Conservation (phyloP, 2,329 filamentous ascomycete genomes). For the Arthrobotrys musiformis region DNA sequence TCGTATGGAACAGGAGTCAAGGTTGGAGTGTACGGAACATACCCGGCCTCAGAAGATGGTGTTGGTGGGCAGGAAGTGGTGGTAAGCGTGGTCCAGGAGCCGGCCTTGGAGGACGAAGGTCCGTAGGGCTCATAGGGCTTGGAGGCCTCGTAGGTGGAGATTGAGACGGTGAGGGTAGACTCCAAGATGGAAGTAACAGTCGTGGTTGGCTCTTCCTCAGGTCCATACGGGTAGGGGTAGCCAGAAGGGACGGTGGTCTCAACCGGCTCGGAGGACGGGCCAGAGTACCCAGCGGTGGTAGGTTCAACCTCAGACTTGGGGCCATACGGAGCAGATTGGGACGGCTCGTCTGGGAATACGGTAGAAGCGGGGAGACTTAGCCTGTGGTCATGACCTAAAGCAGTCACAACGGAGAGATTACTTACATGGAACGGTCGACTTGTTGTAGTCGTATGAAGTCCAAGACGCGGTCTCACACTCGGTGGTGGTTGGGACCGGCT, state of each 20-base stretch:
- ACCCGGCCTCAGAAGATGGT: conserved; percentile 28
- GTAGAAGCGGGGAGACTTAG: conserved; percentile 1
- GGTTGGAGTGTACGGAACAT: conserved; percentile 49
- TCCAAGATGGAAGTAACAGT: conserved; percentile 47
- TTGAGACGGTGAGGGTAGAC: conserved; percentile 37
- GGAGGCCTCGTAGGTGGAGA: conserved; percentile 22
- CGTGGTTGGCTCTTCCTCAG: conserved; percentile 43
- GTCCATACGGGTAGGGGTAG: conserved; percentile 27
- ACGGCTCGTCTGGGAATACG: conserved; percentile 30
- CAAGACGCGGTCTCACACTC: conserved; percentile 48
- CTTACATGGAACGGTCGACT: conserved; percentile 48
- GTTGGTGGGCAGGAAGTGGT: conserved; percentile 37
- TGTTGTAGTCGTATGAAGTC: conserved; percentile 43
- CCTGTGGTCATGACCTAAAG: not conserved
- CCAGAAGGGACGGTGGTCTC: conserved; percentile 28
- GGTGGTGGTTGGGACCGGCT: conserved; percentile 37
- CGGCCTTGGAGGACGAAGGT: conserved; percentile 13
- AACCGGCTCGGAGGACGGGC: conserved; percentile 34
- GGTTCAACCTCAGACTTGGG: conserved; percentile 28
- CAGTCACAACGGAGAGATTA: not conserved
- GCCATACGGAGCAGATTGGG: conserved; percentile 16
- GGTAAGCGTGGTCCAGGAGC: conserved; percentile 21
- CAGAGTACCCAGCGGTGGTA: conserved; percentile 8
- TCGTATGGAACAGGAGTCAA: conserved; percentile 44
- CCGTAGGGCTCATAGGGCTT: conserved; percentile 23